Conservation (phyloP, 257 asterid genomes). For the Gentiana macrophylla region DNA sequence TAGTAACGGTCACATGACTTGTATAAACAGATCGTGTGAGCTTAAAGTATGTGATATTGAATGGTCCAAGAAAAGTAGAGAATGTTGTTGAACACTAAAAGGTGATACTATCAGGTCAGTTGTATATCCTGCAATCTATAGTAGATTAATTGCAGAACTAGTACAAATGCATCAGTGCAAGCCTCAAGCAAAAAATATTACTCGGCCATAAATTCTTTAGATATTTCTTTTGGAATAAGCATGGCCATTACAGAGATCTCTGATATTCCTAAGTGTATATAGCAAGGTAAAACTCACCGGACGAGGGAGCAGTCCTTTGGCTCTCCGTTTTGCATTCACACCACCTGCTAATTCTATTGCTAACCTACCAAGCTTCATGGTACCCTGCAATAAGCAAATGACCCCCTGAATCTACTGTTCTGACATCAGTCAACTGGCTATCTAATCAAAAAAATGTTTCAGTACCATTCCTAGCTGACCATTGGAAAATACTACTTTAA, state of each 20-base stretch:
- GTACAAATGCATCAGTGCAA: too few species aligned
- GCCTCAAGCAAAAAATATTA: neutral
- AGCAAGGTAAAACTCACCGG: slow-evolving; percentile 46
- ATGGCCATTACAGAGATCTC: too few species aligned
- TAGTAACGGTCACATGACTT: too few species aligned
- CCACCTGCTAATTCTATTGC: slow-evolving; percentile 69
- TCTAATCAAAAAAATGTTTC: neutral
- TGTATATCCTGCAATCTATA: too few species aligned
- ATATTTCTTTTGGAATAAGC: too few species aligned
- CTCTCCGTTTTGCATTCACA: slow-evolving; percentile 75
- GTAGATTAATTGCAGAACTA: too few species aligned
- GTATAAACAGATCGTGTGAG: too few species aligned
- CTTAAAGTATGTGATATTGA: too few species aligned
- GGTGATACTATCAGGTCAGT: too few species aligned
- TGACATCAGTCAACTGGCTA: neutral
- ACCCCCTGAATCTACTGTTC: slow-evolving; percentile 4
- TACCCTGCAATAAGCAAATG: slow-evolving; percentile 47
- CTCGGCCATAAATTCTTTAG: neutral
- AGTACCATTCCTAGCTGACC: slow-evolving; percentile 80
- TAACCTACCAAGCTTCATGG: slow-evolving; percentile 71
- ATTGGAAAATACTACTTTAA: slow-evolving; percentile 67
- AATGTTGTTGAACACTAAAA: too few species aligned
- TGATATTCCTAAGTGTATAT: too few species aligned
- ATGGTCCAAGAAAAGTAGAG: too few species aligned
- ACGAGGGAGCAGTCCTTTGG: slow-evolving; percentile 91